Base-by-base conservation (phyloP, 1,139 yeast genomes). In the Suhomyces kunorum region DNA sequence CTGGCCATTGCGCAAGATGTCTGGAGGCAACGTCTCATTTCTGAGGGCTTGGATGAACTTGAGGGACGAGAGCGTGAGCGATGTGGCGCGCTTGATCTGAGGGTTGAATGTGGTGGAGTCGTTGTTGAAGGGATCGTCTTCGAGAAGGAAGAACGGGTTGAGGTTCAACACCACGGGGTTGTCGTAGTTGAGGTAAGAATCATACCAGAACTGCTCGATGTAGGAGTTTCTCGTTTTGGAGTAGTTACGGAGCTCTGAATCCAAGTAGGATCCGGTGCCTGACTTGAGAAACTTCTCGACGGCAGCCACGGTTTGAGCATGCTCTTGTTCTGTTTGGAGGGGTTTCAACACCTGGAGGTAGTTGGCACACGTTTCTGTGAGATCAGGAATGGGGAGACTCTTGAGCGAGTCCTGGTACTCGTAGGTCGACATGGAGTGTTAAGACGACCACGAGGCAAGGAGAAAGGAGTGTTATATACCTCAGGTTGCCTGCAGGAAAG, bases 191-290 rank as follows among this genome's bases (percentile, higher is more conserved):
- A 88, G 71, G 61, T 88, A 88, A 3, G 95, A 80, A 58, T 88
- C 96, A 60, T 81, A 87, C 96, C 96, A 88, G 60, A 88, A 88
- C 59, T 88, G 95, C 62, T 88, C 96, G 47, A 88, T 88, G 61
- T 84, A 88, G 8, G 94, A 83, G 39, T 86, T 79, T 50, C 89
- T 70, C 14, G 78, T 64, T 42, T 77, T 70, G 8, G 87, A 73
- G 53, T 85, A 87, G 39, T 77, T 77, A 34, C 80, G 65, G 34
- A 87, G 72, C 53, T 80, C 81, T 24, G 76, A 66, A 50, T 85
- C 87, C 49, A 88, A 71, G 42, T 76, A 70, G 22, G 80, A 75
- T 5, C 90, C 88, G 11, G 74, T 59, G 14, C 80, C 75, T 31
- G 74, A 59, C 40, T 72, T 63, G 43, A 86, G 56, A 56, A 87